Conservation (phyloP, 768 basidiomycete genomes). For the Cyclocybe cylindracea region DNA sequence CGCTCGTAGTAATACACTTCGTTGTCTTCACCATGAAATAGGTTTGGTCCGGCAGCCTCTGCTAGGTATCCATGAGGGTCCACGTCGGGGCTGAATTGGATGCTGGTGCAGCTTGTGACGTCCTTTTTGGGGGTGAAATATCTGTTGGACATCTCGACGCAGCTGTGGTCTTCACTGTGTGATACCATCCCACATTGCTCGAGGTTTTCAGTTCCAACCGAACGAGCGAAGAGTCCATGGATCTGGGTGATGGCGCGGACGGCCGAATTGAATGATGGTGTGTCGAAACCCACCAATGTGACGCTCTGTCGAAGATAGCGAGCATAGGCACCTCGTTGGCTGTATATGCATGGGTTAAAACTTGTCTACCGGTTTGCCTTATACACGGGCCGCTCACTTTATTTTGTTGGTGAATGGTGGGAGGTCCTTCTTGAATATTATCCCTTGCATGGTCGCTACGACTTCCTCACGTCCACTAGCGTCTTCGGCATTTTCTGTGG, state of each 20-base stretch:
- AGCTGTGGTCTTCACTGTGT: not conserved
- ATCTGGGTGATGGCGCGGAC: not conserved
- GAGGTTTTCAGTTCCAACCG: slow-evolving; percentile 1
- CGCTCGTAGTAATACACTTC: slow-evolving; percentile 7
- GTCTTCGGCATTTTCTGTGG: not conserved
- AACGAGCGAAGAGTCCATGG: not conserved
- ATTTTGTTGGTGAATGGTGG: slow-evolving; percentile 4
- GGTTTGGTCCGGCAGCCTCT: not conserved
- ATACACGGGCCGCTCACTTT: not conserved
- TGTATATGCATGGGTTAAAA: not conserved
- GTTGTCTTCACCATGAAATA: slow-evolving; percentile 6
- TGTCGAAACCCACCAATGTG: slow-evolving; percentile 1
- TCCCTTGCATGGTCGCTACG: slow-evolving; percentile 2
- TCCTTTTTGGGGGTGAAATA: slow-evolving; percentile 7
- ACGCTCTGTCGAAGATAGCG: slow-evolving; percentile 5
- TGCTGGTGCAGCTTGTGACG: not conserved
- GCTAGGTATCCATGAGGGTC: slow-evolving; percentile 7
- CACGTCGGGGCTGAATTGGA: not conserved
- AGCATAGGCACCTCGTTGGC: not conserved
- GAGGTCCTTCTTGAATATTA: slow-evolving; percentile 1
- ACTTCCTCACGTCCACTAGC: slow-evolving; percentile 1
- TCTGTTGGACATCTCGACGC: slow-evolving; percentile 7
- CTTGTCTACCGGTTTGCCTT: not conserved
- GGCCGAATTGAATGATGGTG: not conserved
- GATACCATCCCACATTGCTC: not conserved